Base-by-base conservation (phyloP, 257 asterid species). In the Ballota nigra region DNA sequence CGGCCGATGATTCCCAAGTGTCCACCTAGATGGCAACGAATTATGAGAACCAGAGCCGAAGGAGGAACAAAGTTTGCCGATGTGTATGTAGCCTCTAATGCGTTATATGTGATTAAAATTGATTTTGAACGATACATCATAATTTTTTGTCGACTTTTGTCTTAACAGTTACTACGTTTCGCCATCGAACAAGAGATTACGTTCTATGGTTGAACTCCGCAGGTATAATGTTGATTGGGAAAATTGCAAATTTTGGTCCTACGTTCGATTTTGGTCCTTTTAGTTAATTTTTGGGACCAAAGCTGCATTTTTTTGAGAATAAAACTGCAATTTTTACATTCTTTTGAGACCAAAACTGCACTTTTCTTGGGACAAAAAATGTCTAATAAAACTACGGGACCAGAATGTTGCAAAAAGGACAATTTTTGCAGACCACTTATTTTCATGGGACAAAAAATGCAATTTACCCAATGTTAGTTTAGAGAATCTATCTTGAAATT, bases 41-140 rank as follows among this genome's bases (percentile, higher is more conserved):
- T 85, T 55, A 6, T 85, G 13, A 51, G 87, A 28, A 69, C 74
- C 22, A 66, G 87, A 33, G 84, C 81, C 3, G 81, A 78, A 78
- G 90, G 87, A 43, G 81, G 90, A 75, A 67, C 78, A 6, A 85
- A 79, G 51, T 85, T 83, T 19, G 83, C 86, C 33, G 90, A 84
- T n/a, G 84, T 83, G 90, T 85, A 63, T 19, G 83, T 58, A 69
- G 38, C 45, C 20, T 59, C n/a, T 12, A 26, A 9, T 49, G 2
- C 19, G 2, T 15, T 47, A 8, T 47, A 8, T 73, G 15, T 28
- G 16, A 41, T 41, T 11, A 41, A 41, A 41, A 41, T 15, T 19
- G 10, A 26, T 72, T 19, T 60, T 6, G 20, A 45, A 40, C 16
- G 55, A 36, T 29, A 5, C 3, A 40, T 24, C 28, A 7, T 2